A percentile compares a stretch with the other conserved stretches of the same genome.
These are phyloP conservation scores for Wilcoxina mikolae DNA, from an alignment of 495 filamentous ascomycete genomes.

Conservation along the genomic window DNA sequence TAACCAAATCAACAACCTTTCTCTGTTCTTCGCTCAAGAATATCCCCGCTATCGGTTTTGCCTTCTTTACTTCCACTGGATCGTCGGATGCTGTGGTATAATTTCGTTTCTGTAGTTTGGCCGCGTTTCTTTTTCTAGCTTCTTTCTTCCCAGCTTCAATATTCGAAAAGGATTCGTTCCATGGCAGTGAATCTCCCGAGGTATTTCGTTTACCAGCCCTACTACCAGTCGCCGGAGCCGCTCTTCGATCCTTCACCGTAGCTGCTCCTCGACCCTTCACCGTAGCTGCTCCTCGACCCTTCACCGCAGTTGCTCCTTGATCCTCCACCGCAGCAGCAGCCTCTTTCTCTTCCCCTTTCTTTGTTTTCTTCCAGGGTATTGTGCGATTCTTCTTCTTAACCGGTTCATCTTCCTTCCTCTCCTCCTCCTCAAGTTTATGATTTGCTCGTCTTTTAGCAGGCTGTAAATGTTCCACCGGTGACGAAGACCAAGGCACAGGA, in stretches of 20 bases:
- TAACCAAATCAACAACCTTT: slow-evolving; percentile 65
- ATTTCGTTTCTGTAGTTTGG: slow-evolving; percentile 35
- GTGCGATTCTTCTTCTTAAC: not conserved
- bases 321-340: too few relatives aligned
- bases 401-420: not conserved
- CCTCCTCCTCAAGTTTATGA: slow-evolving; percentile 1
- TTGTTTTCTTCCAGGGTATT: too few relatives aligned
- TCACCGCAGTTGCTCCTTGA: slow-evolving; percentile 32
- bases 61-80: slow-evolving; percentile 13
- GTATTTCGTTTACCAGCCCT: not conserved
- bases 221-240: not conserved
- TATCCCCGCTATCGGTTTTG: slow-evolving; percentile 31
- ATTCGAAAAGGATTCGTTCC: slow-evolving; percentile 71
- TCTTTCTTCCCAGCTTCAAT: slow-evolving; percentile 45
- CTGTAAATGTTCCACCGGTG: slow-evolving; percentile 38
- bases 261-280: slow-evolving; percentile 18
- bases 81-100: slow-evolving; percentile 6
- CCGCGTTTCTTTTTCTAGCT: slow-evolving; percentile 27
- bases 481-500: slow-evolving; percentile 50
- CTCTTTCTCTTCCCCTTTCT: too few relatives aligned
- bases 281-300: slow-evolving; percentile 25
- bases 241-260: slow-evolving; percentile 18
- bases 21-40: slow-evolving; percentile 69
- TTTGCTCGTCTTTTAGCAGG: not conserved
- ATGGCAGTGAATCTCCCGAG: slow-evolving; percentile 33